Evolutionary conservation across 306 rosid genomes (phyloP).

Genomic region (Vachellia collinsii): DNA sequence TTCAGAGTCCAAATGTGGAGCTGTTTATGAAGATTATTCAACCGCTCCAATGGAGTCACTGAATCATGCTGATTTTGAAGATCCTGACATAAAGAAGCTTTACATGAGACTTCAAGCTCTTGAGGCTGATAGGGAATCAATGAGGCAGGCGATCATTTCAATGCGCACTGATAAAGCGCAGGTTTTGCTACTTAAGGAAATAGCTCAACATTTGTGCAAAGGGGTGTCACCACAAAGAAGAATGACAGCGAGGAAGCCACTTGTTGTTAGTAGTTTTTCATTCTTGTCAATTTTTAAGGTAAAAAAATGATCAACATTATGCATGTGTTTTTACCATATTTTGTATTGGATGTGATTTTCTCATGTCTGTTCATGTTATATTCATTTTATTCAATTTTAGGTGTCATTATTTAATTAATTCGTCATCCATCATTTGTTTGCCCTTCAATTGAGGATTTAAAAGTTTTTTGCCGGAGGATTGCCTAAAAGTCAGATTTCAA

Average conservation of each 20-base stretch:
- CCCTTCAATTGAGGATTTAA: background rate
- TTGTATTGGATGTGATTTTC: background rate
- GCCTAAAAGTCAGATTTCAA: background rate
- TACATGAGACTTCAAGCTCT: constrained; percentile 92
- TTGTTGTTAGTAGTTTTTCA: constrained; percentile 47
- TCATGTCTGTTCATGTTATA: background rate
- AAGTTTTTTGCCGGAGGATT: background rate
- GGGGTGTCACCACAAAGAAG: constrained; percentile 66
- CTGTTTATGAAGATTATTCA: constrained; percentile 49
- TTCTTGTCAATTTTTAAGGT: constrained; percentile 76
- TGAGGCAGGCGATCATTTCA: constrained; percentile 89
- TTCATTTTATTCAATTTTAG: background rate
- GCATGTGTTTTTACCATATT: background rate
- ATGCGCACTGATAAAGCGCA: constrained; percentile 97
- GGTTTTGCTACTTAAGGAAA: constrained; percentile 83
- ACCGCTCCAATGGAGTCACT: constrained; percentile 58
- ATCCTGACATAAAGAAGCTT: constrained; percentile 83
- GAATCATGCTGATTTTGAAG: constrained; percentile 54
- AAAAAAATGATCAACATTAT: constrained; percentile 2
- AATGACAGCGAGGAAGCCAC: constrained; percentile 54
- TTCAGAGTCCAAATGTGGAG: constrained; percentile 56
- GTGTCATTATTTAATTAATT: background rate
- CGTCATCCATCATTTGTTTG: constrained; percentile 15
- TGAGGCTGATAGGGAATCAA: constrained; percentile 98
- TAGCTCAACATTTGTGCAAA: constrained; percentile 89